These are phyloP conservation scores for Solanum stenotomum DNA, from an alignment of 257 asterid species.

Conservation along the genomic window DNA sequence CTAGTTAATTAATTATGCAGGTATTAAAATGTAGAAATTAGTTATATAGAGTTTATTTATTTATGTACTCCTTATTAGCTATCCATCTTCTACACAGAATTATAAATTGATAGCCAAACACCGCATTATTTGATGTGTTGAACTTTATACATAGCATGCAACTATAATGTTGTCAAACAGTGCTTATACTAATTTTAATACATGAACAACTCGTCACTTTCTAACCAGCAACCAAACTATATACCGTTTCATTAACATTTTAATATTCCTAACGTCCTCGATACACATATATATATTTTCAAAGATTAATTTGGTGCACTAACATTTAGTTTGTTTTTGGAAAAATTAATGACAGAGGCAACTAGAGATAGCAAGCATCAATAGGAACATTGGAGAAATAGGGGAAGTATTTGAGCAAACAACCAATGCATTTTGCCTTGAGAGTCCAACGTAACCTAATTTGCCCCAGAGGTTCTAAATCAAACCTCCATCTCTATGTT, in stretches of 20 bases:
- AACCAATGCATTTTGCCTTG: slow-evolving; percentile 53
- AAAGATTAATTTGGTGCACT: not conserved
- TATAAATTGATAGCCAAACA: not conserved
- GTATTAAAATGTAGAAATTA: not conserved
- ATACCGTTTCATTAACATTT: too few species aligned
- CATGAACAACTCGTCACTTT: not conserved
- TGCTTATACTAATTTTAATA: not conserved
- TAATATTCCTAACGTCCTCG: too few species aligned
- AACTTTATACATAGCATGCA: not conserved
- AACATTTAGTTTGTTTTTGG: not conserved
- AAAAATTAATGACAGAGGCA: slow-evolving; percentile 26
- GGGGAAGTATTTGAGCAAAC: slow-evolving; percentile 31
- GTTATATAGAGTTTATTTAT: not conserved
- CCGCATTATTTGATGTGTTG: not conserved
- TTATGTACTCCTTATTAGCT: too few species aligned
- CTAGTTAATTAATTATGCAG: not conserved
- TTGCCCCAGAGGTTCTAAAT: slow-evolving; percentile 30
- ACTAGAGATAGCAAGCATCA: slow-evolving; percentile 50
- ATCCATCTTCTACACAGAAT: not conserved
- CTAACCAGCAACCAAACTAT: not conserved
- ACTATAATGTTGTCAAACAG: not conserved
- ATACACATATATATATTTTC: not conserved
- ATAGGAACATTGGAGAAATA: slow-evolving; percentile 40
- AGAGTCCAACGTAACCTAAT: slow-evolving; percentile 72
- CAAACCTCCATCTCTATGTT: not conserved